These are phyloP conservation scores for Debaryomyces sp. DNA, from an alignment of 1,139 yeast species.

Conservation along the genomic window DNA sequence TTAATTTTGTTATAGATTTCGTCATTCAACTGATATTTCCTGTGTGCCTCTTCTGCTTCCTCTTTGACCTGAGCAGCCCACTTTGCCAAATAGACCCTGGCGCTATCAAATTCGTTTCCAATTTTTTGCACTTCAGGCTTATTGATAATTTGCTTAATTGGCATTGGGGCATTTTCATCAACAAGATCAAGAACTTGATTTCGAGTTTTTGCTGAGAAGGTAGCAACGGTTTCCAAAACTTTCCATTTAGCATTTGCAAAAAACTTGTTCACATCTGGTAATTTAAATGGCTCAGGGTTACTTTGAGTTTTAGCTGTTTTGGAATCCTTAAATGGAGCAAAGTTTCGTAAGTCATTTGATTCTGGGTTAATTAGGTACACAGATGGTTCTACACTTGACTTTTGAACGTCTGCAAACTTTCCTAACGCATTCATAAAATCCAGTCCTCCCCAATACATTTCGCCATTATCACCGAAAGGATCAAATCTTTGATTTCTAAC, in stretches of 20 bases:
- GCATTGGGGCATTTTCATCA: slow-evolving; percentile 67
- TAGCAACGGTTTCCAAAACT: slow-evolving; percentile 80
- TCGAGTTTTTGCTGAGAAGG: slow-evolving; percentile 71
- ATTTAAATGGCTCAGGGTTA: slow-evolving; percentile 24
- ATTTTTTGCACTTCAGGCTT: slow-evolving; percentile 80
- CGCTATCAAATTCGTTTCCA: slow-evolving; percentile 91
- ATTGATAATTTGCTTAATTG: slow-evolving; percentile 62
- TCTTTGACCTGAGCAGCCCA: slow-evolving; percentile 97
- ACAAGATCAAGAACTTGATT: slow-evolving; percentile 60
- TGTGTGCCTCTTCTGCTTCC: slow-evolving; percentile 79
- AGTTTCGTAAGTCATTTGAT: slow-evolving; percentile 73
- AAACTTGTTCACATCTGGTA: slow-evolving; percentile 49
- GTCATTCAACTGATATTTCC: slow-evolving; percentile 59
- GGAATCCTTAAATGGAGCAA: slow-evolving; percentile 58
- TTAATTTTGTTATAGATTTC: slow-evolving; percentile 61
- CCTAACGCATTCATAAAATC: slow-evolving; percentile 64
- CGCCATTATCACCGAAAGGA: slow-evolving; percentile 67
- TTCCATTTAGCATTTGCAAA: slow-evolving; percentile 82
- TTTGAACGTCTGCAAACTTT: slow-evolving; percentile 61
- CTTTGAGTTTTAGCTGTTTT: slow-evolving; percentile 21
- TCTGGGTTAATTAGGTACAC: slow-evolving; percentile 81
- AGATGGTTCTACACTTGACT: slow-evolving; percentile 70
- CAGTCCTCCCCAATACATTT: slow-evolving; percentile 88
- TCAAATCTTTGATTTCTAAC: slow-evolving; percentile 66
- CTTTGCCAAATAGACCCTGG: slow-evolving; percentile 87